Evolutionary conservation across 108 stramenopile species (phyloP).

Genomic region (Skeletonema costatum): DNA sequence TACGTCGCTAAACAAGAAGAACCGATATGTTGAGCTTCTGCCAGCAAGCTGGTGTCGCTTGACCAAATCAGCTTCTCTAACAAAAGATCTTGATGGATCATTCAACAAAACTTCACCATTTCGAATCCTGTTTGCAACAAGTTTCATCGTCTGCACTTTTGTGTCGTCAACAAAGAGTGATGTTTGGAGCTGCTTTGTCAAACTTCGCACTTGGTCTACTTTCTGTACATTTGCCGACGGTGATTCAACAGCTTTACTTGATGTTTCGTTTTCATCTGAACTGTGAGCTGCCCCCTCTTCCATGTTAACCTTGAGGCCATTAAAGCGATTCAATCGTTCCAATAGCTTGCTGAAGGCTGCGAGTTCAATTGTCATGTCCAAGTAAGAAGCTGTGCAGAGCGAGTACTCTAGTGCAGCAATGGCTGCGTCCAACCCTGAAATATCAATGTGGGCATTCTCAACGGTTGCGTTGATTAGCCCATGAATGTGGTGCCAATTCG

Average conservation of each 20-base stretch:
- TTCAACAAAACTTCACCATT: conserved; percentile 81
- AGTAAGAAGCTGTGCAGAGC: conserved; percentile 76
- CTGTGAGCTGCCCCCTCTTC: not conserved
- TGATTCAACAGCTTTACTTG: conserved; percentile 6
- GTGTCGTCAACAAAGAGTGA: conserved; percentile 52
- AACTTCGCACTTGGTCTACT: conserved; percentile 51
- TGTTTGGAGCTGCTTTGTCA: conserved; percentile 63
- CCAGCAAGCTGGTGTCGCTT: conserved; percentile 84
- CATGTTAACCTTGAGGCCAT: conserved; percentile 44
- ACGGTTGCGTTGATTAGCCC: conserved; percentile 67
- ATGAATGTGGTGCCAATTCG: conserved; percentile 82
- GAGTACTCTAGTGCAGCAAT: conserved; percentile 80
- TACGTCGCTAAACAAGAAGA: conserved; percentile 94
- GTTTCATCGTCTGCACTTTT: conserved; percentile 58
- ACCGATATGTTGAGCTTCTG: conserved; percentile 72
- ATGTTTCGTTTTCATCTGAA: not conserved
- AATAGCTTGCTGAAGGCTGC: conserved; percentile 76
- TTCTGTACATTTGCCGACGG: conserved; percentile 51
- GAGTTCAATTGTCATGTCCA: conserved; percentile 77
- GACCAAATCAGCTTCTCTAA: conserved; percentile 85
- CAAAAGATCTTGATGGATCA: conserved; percentile 78
- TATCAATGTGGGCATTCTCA: conserved; percentile 79
- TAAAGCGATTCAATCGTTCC: conserved; percentile 68
- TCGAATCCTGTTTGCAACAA: conserved; percentile 66
- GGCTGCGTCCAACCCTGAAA: conserved; percentile 61